Base-by-base conservation (phyloP, 2,329 filamentous ascomycete species). In the Bipolaris gigantea region DNA sequence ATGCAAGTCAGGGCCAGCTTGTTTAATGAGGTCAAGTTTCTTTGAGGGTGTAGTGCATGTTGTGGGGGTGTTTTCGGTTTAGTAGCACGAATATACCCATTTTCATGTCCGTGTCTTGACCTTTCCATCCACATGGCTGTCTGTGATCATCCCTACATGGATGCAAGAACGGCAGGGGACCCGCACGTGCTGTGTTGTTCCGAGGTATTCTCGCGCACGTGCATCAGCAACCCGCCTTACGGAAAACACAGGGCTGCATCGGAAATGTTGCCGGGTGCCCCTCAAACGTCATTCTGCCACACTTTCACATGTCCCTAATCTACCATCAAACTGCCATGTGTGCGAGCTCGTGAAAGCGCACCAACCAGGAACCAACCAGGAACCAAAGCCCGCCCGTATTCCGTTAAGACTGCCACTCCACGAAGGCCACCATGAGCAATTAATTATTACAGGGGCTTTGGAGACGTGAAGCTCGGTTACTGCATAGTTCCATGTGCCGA, bases 1-100 rank as follows among this genome's bases (percentile, higher is more conserved):
- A 61, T 81, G 65, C 79, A 80, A 59, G 73, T 80, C 2, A 66
- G 79, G 32, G 79, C 79, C 5, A 77, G 77, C 48, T 69, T 81
- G 39, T 76, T 81, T 41, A 73, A 74, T 39, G 79, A 81, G 59
- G 73, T 81, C 43, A 70, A 61, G 55, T 76, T 76, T 68, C 67
- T 64, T 30, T 74, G 59, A 69, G 32, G 47, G 18, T 34, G 21
- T 40, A 30, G 42, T 45, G 47, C 6, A 45, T 40, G 36, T 10
- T 44, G 15, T n/a, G 30, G 21, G 46, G 34, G 35, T 30, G 16
- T 40, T 45, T 32, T 23, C 13, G 35, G 57, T 54, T 51, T 34
- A 50, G 48, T 51, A 53, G 60, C 53, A 56, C 52, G 60, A 60
- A 60, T 66, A 66, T 65, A 65, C 63, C 63, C 63, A 48, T 51